Percentiles rank a stretch among this genome's conserved stretches.
Evolutionary conservation across 768 basidiomycete genomes (phyloP).

Genomic region (Mycena sanguinolenta): DNA sequence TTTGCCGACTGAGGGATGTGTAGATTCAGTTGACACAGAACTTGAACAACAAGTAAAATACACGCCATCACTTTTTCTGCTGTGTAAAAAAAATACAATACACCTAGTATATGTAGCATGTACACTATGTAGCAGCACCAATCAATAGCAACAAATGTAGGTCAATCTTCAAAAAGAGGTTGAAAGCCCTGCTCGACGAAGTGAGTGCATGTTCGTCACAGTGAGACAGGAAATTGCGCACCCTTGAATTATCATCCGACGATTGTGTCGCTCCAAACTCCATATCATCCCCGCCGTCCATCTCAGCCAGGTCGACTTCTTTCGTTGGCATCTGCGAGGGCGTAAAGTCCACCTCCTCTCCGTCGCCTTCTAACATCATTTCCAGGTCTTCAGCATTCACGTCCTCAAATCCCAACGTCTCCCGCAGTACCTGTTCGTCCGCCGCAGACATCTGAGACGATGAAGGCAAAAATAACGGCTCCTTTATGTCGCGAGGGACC

Average conservation of each 20-base stretch:
- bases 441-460: slow-evolving; percentile 73
- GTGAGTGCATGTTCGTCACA: neutral
- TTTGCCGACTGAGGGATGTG: neutral
- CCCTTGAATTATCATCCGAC: slow-evolving; percentile 49
- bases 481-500: slow-evolving; percentile 38
- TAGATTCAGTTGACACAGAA: slow-evolving; percentile 61
- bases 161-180: slow-evolving; percentile 66
- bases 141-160: neutral
- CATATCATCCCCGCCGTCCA: slow-evolving; percentile 47
- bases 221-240: slow-evolving; percentile 37
- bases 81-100: slow-evolving; percentile 16
- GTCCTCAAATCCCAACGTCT: slow-evolving; percentile 73
- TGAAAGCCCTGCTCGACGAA: slow-evolving; percentile 53
- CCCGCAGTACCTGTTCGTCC: slow-evolving; percentile 65
- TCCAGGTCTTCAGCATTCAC: slow-evolving; percentile 75
- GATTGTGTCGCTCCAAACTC: slow-evolving; percentile 59
- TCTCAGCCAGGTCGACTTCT: slow-evolving; percentile 37
- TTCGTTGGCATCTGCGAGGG: slow-evolving; percentile 43
- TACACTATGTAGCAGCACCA: slow-evolving; percentile 1
- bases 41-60: slow-evolving; percentile 24
- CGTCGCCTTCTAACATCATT: slow-evolving; percentile 71
- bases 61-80: neutral
- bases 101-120: slow-evolving; percentile 9
- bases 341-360: slow-evolving; percentile 64
- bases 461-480: slow-evolving; percentile 60